These are phyloP conservation scores for Cercospora sp. DNA, from an alignment of 2,329 filamentous ascomycete genomes.

Conservation along the genomic window DNA sequence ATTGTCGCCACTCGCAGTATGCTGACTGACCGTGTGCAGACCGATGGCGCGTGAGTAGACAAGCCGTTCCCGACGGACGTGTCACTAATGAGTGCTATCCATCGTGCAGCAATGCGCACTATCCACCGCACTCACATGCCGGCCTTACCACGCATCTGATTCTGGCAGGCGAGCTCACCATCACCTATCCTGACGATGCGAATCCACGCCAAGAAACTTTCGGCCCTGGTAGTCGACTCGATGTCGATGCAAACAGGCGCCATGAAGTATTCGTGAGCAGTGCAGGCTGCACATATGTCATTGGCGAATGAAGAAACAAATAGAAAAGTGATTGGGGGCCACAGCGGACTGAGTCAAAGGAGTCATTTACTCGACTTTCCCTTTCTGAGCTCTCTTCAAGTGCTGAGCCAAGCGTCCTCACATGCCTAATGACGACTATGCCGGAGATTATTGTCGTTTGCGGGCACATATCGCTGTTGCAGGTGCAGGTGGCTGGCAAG, in stretches of 20 bases:
- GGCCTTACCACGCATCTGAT: slow-evolving; percentile 70
- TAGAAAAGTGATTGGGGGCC: neutral
- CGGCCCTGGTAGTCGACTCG: slow-evolving; percentile 61
- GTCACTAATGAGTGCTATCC: neutral
- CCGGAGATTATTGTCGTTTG: neutral
- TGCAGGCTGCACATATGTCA: slow-evolving; percentile 59
- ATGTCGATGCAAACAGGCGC: slow-evolving; percentile 63
- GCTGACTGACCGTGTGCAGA: slow-evolving; percentile 8
- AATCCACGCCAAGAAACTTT: slow-evolving; percentile 59
- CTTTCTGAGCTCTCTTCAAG: neutral
- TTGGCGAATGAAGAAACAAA: slow-evolving; percentile 20
- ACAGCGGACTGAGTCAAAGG: neutral
- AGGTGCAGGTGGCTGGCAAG: neutral
- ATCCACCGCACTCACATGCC: slow-evolving; percentile 65
- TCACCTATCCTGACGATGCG: slow-evolving; percentile 64
- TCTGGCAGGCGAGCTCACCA: slow-evolving; percentile 63
- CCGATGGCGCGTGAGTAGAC: slow-evolving; percentile 12
- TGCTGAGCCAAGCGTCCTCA: neutral
- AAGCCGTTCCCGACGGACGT: neutral
- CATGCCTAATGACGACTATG: neutral
- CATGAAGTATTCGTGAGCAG: slow-evolving; percentile 71
- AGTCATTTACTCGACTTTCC: neutral
- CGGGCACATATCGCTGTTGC: neutral
- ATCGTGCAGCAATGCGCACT: slow-evolving; percentile 61
- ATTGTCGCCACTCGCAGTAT: neutral